Conservation (phyloP, 176 grass and related monocot genomes). For the Avena insularis region DNA sequence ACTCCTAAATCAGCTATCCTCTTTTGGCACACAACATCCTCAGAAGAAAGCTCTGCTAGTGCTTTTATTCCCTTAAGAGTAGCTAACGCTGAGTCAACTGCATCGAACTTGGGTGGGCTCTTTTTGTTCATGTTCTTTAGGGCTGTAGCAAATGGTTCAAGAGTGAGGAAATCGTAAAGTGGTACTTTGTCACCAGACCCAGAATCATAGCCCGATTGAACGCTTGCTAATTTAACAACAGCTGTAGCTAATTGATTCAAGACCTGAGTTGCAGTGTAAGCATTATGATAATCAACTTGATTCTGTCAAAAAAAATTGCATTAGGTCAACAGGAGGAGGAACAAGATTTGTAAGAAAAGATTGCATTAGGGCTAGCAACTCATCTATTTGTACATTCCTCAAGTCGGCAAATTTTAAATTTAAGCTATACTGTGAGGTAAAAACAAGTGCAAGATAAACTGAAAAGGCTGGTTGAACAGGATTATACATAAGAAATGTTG, state of each 20-base stretch:
- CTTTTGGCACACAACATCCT: constrained; percentile 77
- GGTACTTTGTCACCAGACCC: constrained; percentile 58
- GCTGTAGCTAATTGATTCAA: constrained; percentile 81
- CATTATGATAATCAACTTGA: constrained; percentile 85
- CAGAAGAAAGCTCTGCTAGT: constrained; percentile 89
- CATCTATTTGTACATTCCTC: background rate
- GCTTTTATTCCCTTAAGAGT: constrained; percentile 93
- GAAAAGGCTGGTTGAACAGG: constrained; percentile 27
- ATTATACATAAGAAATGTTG: constrained; percentile 29
- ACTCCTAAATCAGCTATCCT: constrained; percentile 84
- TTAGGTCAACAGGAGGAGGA: constrained; percentile 40
- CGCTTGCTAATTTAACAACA: constrained; percentile 71
- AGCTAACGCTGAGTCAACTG: constrained; percentile 90
- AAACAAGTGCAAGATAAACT: constrained; percentile 11
- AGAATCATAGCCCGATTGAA: constrained; percentile 49
- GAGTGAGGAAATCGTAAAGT: constrained; percentile 79
- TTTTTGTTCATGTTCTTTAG: constrained; percentile 90
- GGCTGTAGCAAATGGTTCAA: constrained; percentile 81
- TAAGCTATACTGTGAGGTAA: constrained; percentile 17
- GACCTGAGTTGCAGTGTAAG: constrained; percentile 73
- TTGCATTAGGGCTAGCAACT: constrained; percentile 14
- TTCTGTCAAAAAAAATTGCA: constrained; percentile 56
- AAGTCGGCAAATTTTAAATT: background rate
- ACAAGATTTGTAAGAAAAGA: constrained; percentile 24
- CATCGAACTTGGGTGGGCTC: constrained; percentile 84